phyloP scores from a whole-genome alignment of 345 rosid genomes.

The Pistacia vera region DNA sequence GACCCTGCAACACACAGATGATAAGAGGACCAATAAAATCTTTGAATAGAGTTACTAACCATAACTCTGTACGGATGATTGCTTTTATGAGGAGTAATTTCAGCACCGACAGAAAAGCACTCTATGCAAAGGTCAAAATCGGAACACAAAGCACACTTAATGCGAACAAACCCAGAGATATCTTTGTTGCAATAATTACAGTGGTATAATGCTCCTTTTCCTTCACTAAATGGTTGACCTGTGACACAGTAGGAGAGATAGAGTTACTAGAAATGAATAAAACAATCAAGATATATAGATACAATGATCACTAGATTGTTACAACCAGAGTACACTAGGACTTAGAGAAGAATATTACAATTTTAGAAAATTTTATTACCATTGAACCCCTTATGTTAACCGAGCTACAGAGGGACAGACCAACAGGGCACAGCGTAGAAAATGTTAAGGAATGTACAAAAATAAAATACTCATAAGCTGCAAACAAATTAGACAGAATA shows the following conservation, averaged over 20 bases:
- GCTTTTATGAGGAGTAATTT: constrained; percentile 69
- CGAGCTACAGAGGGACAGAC: background rate
- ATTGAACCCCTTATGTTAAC: background rate
- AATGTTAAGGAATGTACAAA: background rate
- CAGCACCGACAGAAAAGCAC: constrained; percentile 89
- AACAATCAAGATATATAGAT: background rate
- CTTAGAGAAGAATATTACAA: background rate
- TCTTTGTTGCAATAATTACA: constrained; percentile 94
- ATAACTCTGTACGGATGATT: constrained; percentile 84
- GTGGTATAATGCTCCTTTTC: constrained; percentile 64
- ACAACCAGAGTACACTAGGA: background rate
- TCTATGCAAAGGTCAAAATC: constrained; percentile 96
- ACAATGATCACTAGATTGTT: background rate
- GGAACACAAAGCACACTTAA: constrained; percentile 79
- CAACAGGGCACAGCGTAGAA: background rate
- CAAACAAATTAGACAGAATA: background rate
- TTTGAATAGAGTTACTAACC: constrained; percentile 49
- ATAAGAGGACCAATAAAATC: background rate
- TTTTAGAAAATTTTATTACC: background rate
- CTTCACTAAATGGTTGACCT: constrained; percentile 47
- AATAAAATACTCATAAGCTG: background rate
- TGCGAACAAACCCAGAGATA: constrained; percentile 78
- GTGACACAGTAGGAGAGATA: constrained; percentile 27
- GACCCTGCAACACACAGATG: background rate
- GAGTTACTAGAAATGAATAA: constrained; percentile 1